A percentile compares a stretch with the other conserved stretches of the same genome.
phyloP scores from a whole-genome alignment of 768 basidiomycete genomes.

The Lactarius evosmus region DNA sequence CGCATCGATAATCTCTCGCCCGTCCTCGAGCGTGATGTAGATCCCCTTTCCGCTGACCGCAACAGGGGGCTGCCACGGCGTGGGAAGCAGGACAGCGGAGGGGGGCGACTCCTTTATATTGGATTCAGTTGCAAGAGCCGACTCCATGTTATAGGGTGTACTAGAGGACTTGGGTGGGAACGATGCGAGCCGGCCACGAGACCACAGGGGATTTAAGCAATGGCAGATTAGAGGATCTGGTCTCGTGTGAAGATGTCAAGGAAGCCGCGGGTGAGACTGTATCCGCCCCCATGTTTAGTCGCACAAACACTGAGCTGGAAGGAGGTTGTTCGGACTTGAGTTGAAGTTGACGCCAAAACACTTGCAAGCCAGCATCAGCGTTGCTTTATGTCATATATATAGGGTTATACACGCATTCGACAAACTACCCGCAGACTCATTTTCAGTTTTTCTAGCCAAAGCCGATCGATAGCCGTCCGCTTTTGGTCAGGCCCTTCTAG shows the following conservation, averaged over 20 bases:
- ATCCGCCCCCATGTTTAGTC: background rate
- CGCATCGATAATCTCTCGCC: conserved; percentile 67
- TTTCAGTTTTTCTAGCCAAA: too few relatives aligned
- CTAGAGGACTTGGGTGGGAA: conserved; percentile 4
- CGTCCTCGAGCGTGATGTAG: conserved; percentile 70
- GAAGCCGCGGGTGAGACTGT: background rate
- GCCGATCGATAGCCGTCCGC: too few relatives aligned
- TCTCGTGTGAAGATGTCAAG: background rate
- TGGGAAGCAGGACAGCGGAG: conserved; percentile 42
- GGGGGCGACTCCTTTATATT: conserved; percentile 5
- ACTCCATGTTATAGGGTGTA: background rate
- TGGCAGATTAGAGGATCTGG: background rate
- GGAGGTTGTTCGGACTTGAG: background rate
- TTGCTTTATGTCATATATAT: too few relatives aligned
- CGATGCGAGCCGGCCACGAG: background rate
- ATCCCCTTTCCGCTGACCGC: conserved; percentile 64
- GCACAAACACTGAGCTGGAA: background rate
- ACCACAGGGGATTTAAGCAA: background rate
- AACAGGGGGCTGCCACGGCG: conserved; percentile 69
- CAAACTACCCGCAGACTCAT: too few relatives aligned
- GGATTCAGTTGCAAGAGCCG: background rate
- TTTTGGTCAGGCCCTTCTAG: too few relatives aligned
- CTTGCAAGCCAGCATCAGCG: background rate
- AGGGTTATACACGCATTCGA: too few relatives aligned
- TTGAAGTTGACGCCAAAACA: background rate